phyloP scores from a whole-genome alignment of 257 asterid genomes.

The Ligustrum vulgare region DNA sequence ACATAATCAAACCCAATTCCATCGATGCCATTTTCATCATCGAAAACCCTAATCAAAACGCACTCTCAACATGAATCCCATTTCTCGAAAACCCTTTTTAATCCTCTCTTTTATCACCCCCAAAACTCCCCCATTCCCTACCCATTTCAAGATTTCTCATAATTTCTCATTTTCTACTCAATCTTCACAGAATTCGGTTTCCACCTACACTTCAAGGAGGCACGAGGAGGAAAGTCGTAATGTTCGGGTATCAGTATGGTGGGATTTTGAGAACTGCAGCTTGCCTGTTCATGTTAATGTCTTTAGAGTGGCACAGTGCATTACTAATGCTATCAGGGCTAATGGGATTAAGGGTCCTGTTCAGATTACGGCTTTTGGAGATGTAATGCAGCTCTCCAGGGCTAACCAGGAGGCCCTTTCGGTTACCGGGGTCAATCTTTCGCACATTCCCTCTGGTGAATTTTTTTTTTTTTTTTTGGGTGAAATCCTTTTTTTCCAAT shows the following conservation, averaged over 20 bases:
- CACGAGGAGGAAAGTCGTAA: conserved; percentile 72
- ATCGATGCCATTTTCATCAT: conserved; percentile 9
- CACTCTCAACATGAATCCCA: conserved; percentile 35
- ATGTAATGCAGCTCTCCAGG: conserved; percentile 74
- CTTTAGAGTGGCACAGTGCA: conserved; percentile 57
- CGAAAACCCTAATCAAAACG: neutral
- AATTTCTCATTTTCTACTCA: conserved; percentile 23
- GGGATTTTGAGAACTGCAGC: conserved; percentile 92
- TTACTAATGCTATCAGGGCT: conserved; percentile 74
- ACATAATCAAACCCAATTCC: neutral
- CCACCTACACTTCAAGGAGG: conserved; percentile 44
- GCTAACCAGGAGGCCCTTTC: conserved; percentile 83
- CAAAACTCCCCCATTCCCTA: neutral
- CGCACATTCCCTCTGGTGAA: conserved; percentile 79
- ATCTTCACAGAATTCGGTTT: conserved; percentile 22
- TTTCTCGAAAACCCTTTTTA: conserved; percentile 36
- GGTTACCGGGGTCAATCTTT: conserved; percentile 73
- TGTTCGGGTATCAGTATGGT: conserved; percentile 93
- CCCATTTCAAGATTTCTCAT: conserved; percentile 29
- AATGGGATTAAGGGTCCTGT: conserved; percentile 84
- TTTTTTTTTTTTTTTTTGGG: neutral
- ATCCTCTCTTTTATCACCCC: conserved; percentile 30
- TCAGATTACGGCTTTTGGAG: conserved; percentile 92
- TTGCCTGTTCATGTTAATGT: conserved; percentile 60
- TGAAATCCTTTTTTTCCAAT: neutral